phyloP scores from a whole-genome alignment of 2,329 filamentous ascomycete genomes.

The Blastomyces parvus region DNA sequence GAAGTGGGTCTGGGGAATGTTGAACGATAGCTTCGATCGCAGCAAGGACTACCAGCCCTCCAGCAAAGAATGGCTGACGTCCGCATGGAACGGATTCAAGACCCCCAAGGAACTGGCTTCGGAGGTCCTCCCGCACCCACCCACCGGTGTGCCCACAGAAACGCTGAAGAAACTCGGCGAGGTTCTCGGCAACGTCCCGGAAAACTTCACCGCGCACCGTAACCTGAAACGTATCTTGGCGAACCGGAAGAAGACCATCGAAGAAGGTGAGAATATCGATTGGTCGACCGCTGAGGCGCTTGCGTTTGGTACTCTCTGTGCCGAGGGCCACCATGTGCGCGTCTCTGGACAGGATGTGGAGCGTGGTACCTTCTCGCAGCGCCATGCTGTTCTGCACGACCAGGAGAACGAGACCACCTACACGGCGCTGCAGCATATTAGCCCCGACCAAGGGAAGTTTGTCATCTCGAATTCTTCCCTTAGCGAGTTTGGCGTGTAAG shows the following conservation, averaged over 20 bases:
- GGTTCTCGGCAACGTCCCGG: constrained; percentile 66
- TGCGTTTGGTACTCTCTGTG: constrained; percentile 82
- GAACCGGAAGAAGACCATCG: constrained; percentile 82
- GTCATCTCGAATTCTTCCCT: constrained; percentile 94
- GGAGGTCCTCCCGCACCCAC: constrained; percentile 84
- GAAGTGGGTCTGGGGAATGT: constrained; percentile 99
- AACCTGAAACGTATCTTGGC: constrained; percentile 94
- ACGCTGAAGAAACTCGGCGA: constrained; percentile 73
- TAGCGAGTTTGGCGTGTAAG: constrained; percentile 58
- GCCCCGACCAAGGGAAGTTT: constrained; percentile 87
- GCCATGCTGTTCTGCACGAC: constrained; percentile 94
- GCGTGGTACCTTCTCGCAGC: constrained; percentile 97
- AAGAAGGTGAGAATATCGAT: constrained; percentile 90
- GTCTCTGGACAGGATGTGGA: constrained; percentile 98
- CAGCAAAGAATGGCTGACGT: constrained; percentile 96
- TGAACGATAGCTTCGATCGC: constrained; percentile 93
- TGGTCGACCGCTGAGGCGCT: constrained; percentile 96
- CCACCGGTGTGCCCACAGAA: constrained; percentile 66
- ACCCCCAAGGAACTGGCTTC: constrained; percentile 93
- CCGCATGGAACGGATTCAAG: constrained; percentile 99
- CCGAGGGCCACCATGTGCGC: constrained; percentile 92
- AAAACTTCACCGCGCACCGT: constrained; percentile 80
- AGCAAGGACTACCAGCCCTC: constrained; percentile 97
- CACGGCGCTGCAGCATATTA: constrained; percentile 81
- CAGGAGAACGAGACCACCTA: constrained; percentile 90